Conservation (phyloP, 2,329 filamentous ascomycete species). For the Ascosphaera aggregata region DNA sequence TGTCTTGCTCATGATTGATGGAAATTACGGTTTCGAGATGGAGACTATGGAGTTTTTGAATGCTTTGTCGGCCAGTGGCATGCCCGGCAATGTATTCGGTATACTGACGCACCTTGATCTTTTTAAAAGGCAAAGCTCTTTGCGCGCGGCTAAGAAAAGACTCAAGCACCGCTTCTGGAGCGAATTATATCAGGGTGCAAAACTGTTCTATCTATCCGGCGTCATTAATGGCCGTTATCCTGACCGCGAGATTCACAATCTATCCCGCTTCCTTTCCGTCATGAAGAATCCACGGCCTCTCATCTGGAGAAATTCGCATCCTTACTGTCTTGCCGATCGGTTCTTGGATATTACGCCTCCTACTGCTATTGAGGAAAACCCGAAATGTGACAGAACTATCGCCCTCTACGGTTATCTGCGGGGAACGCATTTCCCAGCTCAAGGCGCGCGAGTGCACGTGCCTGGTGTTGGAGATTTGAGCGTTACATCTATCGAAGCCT, state of each 20-base stretch:
- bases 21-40: conserved; percentile 98
- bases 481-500: conserved; percentile 57
- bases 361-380: conserved; percentile 66
- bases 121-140: conserved; percentile 76
- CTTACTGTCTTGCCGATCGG: conserved; percentile 79
- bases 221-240: conserved; percentile 94
- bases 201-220: conserved; percentile 88
- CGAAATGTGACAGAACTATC: conserved; percentile 74
- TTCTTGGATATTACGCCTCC: conserved; percentile 92
- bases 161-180: conserved; percentile 93
- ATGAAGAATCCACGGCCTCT: conserved; percentile 99
- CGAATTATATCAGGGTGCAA: conserved; percentile 88
- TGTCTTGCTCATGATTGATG: conserved; percentile 92
- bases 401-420: conserved; percentile 83
- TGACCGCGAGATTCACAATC: conserved; percentile 85
- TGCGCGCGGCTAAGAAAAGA: conserved; percentile 88
- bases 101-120: conserved; percentile 90
- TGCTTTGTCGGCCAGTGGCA: conserved; percentile 74
- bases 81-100: conserved; percentile 97
- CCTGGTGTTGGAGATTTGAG: conserved; percentile 79
- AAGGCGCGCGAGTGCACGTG: conserved; percentile 72
- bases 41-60: conserved; percentile 99
- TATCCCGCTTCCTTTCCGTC: conserved; percentile 84
- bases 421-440: conserved; percentile 77
- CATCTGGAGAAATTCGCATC: conserved; percentile 89